Evolutionary conservation across 2,329 filamentous ascomycete genomes (phyloP).

Genomic region (Talaromyces sp.): DNA sequence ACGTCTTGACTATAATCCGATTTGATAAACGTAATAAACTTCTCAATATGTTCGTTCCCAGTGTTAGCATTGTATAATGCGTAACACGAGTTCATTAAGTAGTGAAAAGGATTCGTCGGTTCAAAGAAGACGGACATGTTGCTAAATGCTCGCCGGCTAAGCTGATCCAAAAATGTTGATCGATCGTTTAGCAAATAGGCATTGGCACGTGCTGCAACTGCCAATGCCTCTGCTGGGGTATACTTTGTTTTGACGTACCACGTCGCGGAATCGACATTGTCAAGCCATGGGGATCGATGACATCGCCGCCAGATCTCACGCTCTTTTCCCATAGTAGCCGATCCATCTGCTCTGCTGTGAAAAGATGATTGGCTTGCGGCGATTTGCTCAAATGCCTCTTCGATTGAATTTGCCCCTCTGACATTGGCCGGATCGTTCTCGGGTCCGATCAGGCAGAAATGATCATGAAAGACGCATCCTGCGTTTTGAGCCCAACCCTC

Average conservation of each 20-base stretch:
- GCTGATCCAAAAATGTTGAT: neutral
- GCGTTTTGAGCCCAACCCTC: neutral
- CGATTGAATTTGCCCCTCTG: neutral
- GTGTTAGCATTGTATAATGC: neutral
- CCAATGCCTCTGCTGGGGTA: neutral
- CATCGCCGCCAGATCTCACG: neutral
- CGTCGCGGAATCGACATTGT: neutral
- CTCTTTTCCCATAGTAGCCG: neutral
- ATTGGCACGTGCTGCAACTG: neutral
- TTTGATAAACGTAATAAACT: no score
- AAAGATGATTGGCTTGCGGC: neutral
- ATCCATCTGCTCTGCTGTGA: neutral
- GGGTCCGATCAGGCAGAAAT: neutral
- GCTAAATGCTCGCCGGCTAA: neutral
- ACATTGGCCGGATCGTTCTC: neutral
- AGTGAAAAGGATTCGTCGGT: neutral
- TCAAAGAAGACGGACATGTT: neutral
- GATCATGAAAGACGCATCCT: neutral
- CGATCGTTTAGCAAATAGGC: neutral
- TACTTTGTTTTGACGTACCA: neutral
- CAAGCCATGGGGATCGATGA: neutral
- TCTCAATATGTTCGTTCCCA: no score
- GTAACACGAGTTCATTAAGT: neutral
- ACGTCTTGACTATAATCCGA: no score
- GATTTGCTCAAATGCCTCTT: neutral